Percentiles rank a stretch among this genome's conserved stretches.
These are phyloP conservation scores for Ophiocordyceps polyrhachis-furcata DNA, from an alignment of 2,329 filamentous ascomycete genomes.

Conservation along the genomic window DNA sequence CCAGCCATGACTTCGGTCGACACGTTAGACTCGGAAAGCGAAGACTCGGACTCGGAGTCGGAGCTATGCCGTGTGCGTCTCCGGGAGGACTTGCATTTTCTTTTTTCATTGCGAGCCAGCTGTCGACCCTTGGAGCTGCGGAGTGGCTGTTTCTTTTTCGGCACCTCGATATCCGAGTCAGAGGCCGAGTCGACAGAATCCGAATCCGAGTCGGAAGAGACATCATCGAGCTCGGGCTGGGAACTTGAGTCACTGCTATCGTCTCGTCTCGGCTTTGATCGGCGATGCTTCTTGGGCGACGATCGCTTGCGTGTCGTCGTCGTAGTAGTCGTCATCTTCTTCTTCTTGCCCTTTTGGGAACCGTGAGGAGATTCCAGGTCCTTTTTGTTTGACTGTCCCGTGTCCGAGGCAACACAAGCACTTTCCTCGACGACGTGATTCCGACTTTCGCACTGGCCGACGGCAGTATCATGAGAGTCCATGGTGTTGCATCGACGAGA, in stretches of 20 bases:
- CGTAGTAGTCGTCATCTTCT: slow-evolving; percentile 1
- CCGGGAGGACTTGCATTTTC: background rate
- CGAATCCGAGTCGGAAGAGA: slow-evolving; percentile 4
- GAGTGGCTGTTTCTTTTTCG: background rate
- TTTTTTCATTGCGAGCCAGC: background rate
- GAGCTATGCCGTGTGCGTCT: background rate
- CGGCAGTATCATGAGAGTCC: slow-evolving; percentile 5
- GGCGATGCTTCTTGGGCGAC: slow-evolving; percentile 4
- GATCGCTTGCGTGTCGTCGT: background rate
- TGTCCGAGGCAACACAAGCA: background rate
- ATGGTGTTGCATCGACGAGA: slow-evolving; percentile 2
- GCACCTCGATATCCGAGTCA: slow-evolving; percentile 2
- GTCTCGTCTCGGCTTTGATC: slow-evolving; percentile 4
- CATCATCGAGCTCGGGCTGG: background rate
- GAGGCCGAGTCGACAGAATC: background rate
- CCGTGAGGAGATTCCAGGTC: background rate
- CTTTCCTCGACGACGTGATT: slow-evolving; percentile 2
- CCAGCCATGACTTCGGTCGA: slow-evolving; percentile 1
- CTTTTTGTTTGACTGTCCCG: background rate
- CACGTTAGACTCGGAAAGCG: background rate
- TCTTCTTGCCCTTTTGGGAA: slow-evolving; percentile 3
- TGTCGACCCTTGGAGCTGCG: background rate
- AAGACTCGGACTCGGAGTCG: background rate
- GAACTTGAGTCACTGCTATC: slow-evolving; percentile 2
- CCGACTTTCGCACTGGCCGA: slow-evolving; percentile 6